Evolutionary conservation across 345 rosid species (phyloP).

Genomic region (Hibiscus tridactylites): DNA sequence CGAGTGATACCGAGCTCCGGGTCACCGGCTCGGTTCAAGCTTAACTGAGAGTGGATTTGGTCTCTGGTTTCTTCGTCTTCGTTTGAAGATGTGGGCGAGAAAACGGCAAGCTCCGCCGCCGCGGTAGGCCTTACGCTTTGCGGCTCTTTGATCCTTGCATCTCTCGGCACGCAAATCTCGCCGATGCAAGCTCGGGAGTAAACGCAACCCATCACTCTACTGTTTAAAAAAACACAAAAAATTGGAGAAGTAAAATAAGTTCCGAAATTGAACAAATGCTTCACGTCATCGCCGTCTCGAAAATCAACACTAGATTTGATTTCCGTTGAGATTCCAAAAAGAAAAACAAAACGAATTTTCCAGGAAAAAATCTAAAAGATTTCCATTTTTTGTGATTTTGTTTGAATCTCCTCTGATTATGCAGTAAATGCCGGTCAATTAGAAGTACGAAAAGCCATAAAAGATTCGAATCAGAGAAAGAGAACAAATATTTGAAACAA

Average conservation of each 20-base stretch:
- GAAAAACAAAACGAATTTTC: not conserved
- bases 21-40: constrained; percentile 26
- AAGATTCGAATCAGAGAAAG: not conserved
- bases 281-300: constrained; percentile 13
- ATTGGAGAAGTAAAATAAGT: not conserved
- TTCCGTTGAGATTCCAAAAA: constrained; percentile 4
- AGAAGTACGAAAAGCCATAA: not conserved
- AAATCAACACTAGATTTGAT: constrained; percentile 5
- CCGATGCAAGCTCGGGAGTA: constrained; percentile 95
- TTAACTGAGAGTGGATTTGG: constrained; percentile 36
- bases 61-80: constrained; percentile 43
- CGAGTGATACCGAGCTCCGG: constrained; percentile 72
- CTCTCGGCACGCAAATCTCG: constrained; percentile 75
- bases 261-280: constrained; percentile 5
- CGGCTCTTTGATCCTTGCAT: constrained; percentile 33
- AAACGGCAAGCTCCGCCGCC: constrained; percentile 39
- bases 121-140: constrained; percentile 17
- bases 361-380: not conserved
- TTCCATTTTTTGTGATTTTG: not conserved
- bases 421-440: constrained; percentile 6
- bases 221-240: not conserved
- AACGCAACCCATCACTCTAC: constrained; percentile 74
- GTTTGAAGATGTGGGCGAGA: constrained; percentile 38
- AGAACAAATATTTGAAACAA: not conserved
- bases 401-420: not conserved